phyloP scores from a whole-genome alignment of 768 basidiomycete species.

The Kwoniella bestiolae region DNA sequence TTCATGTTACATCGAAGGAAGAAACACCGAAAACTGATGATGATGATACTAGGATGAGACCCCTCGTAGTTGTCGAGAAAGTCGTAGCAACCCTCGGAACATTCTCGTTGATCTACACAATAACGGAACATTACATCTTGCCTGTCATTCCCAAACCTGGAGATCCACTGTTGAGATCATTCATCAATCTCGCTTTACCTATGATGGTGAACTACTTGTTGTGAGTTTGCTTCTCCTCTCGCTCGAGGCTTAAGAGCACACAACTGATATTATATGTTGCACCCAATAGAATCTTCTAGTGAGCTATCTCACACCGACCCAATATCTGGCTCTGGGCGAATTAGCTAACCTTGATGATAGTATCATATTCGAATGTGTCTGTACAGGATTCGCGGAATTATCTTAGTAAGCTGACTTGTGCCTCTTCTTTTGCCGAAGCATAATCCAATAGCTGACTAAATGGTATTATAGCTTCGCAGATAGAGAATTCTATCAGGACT shows the following conservation, averaged over 20 bases:
- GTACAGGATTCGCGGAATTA: conserved; percentile 92
- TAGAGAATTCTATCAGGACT: conserved; percentile 95
- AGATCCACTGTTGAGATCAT: conserved; percentile 61
- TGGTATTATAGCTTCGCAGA: conserved; percentile 77
- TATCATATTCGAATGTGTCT: conserved; percentile 78
- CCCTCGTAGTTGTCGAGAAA: conserved; percentile 74
- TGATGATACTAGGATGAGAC: conserved; percentile 60
- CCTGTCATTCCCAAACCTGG: conserved; percentile 66
- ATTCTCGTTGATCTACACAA: conserved; percentile 78
- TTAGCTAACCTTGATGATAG: conserved; percentile 28
- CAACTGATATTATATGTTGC: conserved; percentile 24
- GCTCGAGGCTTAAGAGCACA: neutral
- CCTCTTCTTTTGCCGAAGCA: conserved; percentile 12
- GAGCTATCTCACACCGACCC: neutral
- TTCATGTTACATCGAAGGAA: no score
- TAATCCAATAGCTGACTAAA: conserved; percentile 4
- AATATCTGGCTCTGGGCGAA: neutral
- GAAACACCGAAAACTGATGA: no score
- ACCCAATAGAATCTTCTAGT: conserved; percentile 56
- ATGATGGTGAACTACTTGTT: conserved; percentile 74
- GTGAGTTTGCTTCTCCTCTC: conserved; percentile 81
- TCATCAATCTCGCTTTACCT: conserved; percentile 85
- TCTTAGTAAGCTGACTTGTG: conserved; percentile 67
- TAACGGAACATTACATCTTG: conserved; percentile 91
- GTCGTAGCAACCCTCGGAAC: conserved; percentile 90